Base-by-base conservation (phyloP, 1,139 yeast species). In the Suhomyces ambrosiae region DNA sequence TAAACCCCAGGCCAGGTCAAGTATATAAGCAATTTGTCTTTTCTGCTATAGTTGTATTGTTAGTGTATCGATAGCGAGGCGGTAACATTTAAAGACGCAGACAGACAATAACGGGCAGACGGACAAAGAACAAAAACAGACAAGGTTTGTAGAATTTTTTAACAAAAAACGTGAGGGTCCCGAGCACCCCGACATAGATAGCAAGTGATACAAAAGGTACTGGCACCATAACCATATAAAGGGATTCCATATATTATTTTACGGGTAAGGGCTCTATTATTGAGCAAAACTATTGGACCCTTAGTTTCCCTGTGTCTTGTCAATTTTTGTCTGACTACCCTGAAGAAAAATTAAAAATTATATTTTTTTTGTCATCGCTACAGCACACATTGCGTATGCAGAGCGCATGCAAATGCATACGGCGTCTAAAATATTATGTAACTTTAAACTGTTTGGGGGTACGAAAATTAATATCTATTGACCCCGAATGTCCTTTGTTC, bases 51-150 rank as follows among this genome's bases (percentile, higher is more conserved):
- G 32, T 21, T 16, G 15, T 35, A 34, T 35, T 38, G 31, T 36
- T 15, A 32, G 38, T 35, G 35, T 38, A 38, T 34, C 36, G 36
- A 38, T 38, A 38, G 42, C 37, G 41, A 34, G 42, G 42, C 42
- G 42, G 38, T 34, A 34, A 27, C 35, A 38, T 23, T 27, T 25
- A 35, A 27, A 38, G 36, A 33, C 41, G 41, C 41, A 37, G 37
- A 27, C 32, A 36, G 29, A 36, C 40, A 36, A 36, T 23, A 25
- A 34, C 24, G 18, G 30, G 24, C 33, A 34, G 25, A 16, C 30
- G 18, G 24, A 35, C 38, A 35, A 35, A 35, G 38, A 35, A 22
- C 38, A 21, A 35, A 27, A 24, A 18, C 34, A 24, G 34, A 17
- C 23, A 33, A 17, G 38, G 38, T 35, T 35, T 19, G 34, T 16